These are phyloP conservation scores for Plasmodium gallinaceum DNA, from an alignment of 169 alveolate species.

Conservation along the genomic window DNA sequence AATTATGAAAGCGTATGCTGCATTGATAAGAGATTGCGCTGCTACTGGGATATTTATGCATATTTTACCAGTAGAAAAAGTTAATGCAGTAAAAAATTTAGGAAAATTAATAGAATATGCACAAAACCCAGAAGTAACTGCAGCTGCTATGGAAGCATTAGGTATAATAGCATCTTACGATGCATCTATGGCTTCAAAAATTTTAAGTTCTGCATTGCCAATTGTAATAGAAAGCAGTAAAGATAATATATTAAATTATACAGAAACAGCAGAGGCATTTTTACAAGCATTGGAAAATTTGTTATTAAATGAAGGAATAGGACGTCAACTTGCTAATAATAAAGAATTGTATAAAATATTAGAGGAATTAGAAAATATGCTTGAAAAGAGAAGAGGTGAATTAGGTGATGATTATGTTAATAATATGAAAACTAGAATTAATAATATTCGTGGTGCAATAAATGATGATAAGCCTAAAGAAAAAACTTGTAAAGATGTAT, in stretches of 20 bases:
- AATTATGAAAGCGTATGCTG: constrained; percentile 56
- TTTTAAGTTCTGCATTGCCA: constrained; percentile 80
- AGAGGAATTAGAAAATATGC: constrained; percentile 61
- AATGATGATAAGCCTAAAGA: constrained; percentile 84
- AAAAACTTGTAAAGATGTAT: constrained; percentile 83
- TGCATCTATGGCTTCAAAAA: constrained; percentile 73
- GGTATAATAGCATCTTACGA: constrained; percentile 65
- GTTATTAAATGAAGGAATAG: constrained; percentile 82
- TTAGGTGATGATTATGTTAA: constrained; percentile 76
- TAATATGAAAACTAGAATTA: constrained; percentile 61
- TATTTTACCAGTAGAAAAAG: constrained; percentile 67
- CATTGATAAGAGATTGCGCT: constrained; percentile 50
- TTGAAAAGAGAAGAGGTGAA: constrained; percentile 51
- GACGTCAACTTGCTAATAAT: constrained; percentile 79
- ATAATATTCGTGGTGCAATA: constrained; percentile 77
- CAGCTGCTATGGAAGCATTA: constrained; percentile 74
- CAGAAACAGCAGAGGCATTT: constrained; percentile 76
- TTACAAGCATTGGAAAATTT: constrained; percentile 74
- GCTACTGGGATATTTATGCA: constrained; percentile 75
- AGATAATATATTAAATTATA: constrained; percentile 69
- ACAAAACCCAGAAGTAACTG: constrained; percentile 60
- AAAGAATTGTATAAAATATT: constrained; percentile 75
- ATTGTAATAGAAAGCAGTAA: constrained; percentile 63
- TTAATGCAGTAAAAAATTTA: constrained; percentile 79
- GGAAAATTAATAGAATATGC: constrained; percentile 80